Base-by-base conservation (phyloP, 2,329 filamentous ascomycete genomes). In the Fusarium domesticum region DNA sequence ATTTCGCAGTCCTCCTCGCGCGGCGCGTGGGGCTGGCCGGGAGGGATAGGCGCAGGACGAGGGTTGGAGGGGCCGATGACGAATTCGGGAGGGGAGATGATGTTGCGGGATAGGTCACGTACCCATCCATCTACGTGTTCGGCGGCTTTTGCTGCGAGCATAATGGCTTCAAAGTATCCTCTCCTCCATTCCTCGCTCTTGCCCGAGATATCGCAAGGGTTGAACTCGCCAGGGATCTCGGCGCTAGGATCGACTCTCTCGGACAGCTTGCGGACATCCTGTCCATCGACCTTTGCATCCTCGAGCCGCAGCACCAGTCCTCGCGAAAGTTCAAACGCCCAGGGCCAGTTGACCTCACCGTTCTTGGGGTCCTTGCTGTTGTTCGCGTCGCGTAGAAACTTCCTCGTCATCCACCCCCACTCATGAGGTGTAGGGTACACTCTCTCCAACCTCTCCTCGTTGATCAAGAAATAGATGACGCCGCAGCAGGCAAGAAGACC, bases 41-140 rank as follows among this genome's bases (percentile, higher is more conserved):
- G 75, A 0, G 85, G 83, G 32, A 90, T 76, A 0, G 89, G 88
- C 54, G 77, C 80, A 1, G 90, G 90, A 45, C 83, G 75, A 1
- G 88, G 89, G 64, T 96, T 96, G 4, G 87, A 89, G 1, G 89
- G 88, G 0, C 90, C 90, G 37, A 87, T 76, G 42, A 96, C 81
- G 50, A 85, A 82, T 35, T 87, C 83, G 6, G 80, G 77, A 0
- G 87, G 83, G 54, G 88, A 92, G 20, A 85, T 77, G 18, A 85
- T 68, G 33, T 77, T 75, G 51, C 82, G 76, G 7, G 77, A 84
- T 35, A 69, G 81, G 65, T 95, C 89, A 34, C 77, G 74, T 14
- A 95, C 74, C 77, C 84, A 89, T 37, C 85, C 86, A 52, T 96
- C 88, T 18, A 95, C 70, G 55, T 91, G 81, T 67, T 96, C 91